Base-by-base conservation (phyloP, 2,329 filamentous ascomycete species). In the Nemania serpens region DNA sequence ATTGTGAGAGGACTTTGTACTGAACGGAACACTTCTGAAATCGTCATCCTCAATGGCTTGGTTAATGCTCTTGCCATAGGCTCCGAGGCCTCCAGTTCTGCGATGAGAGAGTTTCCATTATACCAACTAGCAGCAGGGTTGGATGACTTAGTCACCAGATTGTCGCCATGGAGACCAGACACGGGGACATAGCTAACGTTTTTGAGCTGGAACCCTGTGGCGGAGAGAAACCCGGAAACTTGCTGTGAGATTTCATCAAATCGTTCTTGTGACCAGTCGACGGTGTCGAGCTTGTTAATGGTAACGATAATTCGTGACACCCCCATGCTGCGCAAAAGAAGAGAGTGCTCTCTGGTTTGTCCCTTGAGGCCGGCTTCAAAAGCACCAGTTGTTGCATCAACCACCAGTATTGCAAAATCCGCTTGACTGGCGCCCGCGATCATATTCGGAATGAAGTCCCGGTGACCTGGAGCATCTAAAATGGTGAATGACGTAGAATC, bases 381-480 rank as follows among this genome's bases (percentile, higher is more conserved):
- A 36, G 93, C 93, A 36, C 94, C 95, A 0, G 87, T 91, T 59
- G 90, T 89, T 4, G 94, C 90, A 74, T 99, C 95, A 62, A 99
- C 91, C 18, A 99, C 95, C 2, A 99, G 81, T 0, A 99, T 90
- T 0, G 93, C 95, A 75, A 98, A 95, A 74, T 99, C 95, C 10
- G 95, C 96, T 76, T 97, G 94, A 61, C 91, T 95, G 3, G 94
- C 93, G 13, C 95, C 95, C 2, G 94, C 94, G 74, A 99, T 97
- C 95, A 99, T 99, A 75, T 97, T 99, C 0, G 95, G 95, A 18
- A 99, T 93, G 73, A 98, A 99, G 74, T 99, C 95, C 62, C 88
- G 86, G 75, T 99, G 95, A 0, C 95, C 95, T 0, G 95, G 95
- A 0, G 95, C 94, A 74, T 99, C 95, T 4, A 99, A 82, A 47